These are phyloP conservation scores for Alternaria panax DNA, from an alignment of 2,329 filamentous ascomycete species.

Conservation along the genomic window DNA sequence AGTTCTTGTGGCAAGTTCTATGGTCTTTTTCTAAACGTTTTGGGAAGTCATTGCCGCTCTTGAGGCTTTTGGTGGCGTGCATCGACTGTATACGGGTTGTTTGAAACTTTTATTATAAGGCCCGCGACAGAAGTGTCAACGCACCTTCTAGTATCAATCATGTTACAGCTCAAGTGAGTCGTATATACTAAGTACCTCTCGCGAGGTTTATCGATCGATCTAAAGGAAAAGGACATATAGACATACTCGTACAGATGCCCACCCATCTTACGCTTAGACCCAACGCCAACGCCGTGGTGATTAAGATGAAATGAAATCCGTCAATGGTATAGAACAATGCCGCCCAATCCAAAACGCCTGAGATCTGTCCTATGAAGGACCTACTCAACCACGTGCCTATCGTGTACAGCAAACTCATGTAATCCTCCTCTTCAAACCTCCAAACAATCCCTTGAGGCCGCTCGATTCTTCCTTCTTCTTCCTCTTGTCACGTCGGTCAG, in stretches of 20 bases:
- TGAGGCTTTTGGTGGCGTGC: neutral
- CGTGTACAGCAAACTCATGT: constrained; percentile 19
- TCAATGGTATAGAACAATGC: constrained; percentile 26
- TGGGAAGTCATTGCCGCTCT: neutral
- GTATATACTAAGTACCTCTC: constrained; percentile 3
- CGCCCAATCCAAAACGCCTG: constrained; percentile 18
- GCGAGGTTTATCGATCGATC: constrained; percentile 6
- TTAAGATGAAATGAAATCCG: constrained; percentile 5
- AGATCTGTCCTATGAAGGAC: constrained; percentile 18
- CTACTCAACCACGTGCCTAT: neutral
- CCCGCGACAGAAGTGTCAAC: too few relatives aligned
- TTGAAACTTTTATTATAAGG: too few relatives aligned
- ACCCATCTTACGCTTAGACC: constrained; percentile 7
- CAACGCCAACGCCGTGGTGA: constrained; percentile 6
- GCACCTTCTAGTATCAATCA: too few relatives aligned
- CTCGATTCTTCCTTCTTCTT: constrained; percentile 43
- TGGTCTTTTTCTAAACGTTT: neutral
- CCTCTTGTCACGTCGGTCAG: constrained; percentile 28
- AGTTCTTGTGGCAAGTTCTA: neutral
- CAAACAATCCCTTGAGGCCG: constrained; percentile 41
- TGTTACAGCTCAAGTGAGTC: neutral
- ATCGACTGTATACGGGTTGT: neutral
- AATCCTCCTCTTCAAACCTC: constrained; percentile 43
- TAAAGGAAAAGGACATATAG: constrained; percentile 1
- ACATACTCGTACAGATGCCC: constrained; percentile 14